Evolutionary conservation across 768 basidiomycete genomes (phyloP).

Genomic region (Mycena vulgaris): DNA sequence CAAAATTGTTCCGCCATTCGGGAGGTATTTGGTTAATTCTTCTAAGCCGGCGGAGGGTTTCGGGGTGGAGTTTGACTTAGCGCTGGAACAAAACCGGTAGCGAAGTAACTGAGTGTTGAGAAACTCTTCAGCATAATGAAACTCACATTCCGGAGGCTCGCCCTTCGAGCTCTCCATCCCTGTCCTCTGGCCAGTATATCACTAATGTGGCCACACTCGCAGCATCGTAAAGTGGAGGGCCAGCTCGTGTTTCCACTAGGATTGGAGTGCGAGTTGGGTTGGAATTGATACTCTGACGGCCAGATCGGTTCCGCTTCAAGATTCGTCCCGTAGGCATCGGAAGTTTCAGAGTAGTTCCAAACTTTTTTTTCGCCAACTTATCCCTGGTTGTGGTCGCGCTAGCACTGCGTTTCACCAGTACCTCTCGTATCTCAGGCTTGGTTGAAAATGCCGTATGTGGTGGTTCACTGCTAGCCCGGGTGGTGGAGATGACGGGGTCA

Average conservation of each 20-base stretch:
- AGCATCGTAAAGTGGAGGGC: conserved; percentile 1
- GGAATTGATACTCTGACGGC: neutral
- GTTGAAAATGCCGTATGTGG: too few species aligned
- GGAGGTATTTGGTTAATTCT: neutral
- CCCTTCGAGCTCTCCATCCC: neutral
- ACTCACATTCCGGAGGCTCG: neutral
- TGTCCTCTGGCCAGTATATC: conserved; percentile 22
- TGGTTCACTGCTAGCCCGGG: neutral
- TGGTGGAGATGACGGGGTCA: neutral
- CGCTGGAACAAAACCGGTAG: too few species aligned
- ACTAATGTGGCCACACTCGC: conserved; percentile 10
- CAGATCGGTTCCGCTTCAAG: neutral
- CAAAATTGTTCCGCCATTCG: conserved; percentile 13
- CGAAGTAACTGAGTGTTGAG: too few species aligned
- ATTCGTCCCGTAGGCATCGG: too few species aligned
- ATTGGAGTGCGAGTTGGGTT: neutral
- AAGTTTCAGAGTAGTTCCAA: too few species aligned
- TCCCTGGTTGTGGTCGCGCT: too few species aligned
- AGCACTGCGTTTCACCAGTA: too few species aligned
- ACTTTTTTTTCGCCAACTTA: too few species aligned
- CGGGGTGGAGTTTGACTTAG: neutral
- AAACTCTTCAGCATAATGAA: too few species aligned
- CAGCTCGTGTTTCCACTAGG: neutral
- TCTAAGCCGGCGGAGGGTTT: conserved; percentile 6
- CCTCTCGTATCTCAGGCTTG: too few species aligned